A percentile compares a stretch with the other conserved stretches of the same genome.
Evolutionary conservation across 495 filamentous ascomycete species (phyloP).

Genomic region (Stereocaulon alpinum): DNA sequence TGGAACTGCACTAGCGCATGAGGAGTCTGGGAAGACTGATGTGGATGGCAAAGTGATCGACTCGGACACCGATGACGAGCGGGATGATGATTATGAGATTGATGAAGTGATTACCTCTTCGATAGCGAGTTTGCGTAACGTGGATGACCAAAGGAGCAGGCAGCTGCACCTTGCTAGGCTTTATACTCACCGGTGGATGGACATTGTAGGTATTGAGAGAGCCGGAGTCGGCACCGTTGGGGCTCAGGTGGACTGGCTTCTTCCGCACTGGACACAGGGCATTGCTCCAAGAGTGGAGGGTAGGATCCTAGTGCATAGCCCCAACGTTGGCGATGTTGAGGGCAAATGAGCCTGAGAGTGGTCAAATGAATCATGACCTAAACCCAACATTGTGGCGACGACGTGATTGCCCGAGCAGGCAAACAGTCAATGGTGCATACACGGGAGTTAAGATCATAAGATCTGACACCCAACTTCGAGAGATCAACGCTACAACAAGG

Average conservation of each 20-base stretch:
- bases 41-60: slow-evolving; percentile 30
- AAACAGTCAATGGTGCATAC: too few relatives aligned
- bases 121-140: not conserved
- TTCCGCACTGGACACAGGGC: slow-evolving; percentile 66
- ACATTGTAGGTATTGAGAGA: slow-evolving; percentile 49
- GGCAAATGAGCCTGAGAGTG: not conserved
- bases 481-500: too few relatives aligned
- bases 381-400: too few relatives aligned
- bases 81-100: slow-evolving; percentile 26
- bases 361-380: too few relatives aligned
- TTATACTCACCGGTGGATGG: slow-evolving; percentile 64
- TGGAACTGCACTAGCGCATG: not conserved
- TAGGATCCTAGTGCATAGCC: slow-evolving; percentile 45
- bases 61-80: slow-evolving; percentile 22
- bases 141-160: slow-evolving; percentile 21
- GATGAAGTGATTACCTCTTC: slow-evolving; percentile 9
- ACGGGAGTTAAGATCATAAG: too few relatives aligned
- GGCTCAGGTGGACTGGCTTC: slow-evolving; percentile 43
- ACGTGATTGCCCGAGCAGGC: too few relatives aligned
- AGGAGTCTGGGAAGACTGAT: slow-evolving; percentile 13
- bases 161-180: slow-evolving; percentile 43
- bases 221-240: slow-evolving; percentile 35
- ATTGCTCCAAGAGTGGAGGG: slow-evolving; percentile 71
- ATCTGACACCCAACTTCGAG: too few relatives aligned
- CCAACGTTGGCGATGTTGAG: not conserved